A percentile compares a stretch with the other conserved stretches of the same genome.
Conservation (phyloP, 2,329 filamentous ascomycete species). For the Helotiales sp. region DNA sequence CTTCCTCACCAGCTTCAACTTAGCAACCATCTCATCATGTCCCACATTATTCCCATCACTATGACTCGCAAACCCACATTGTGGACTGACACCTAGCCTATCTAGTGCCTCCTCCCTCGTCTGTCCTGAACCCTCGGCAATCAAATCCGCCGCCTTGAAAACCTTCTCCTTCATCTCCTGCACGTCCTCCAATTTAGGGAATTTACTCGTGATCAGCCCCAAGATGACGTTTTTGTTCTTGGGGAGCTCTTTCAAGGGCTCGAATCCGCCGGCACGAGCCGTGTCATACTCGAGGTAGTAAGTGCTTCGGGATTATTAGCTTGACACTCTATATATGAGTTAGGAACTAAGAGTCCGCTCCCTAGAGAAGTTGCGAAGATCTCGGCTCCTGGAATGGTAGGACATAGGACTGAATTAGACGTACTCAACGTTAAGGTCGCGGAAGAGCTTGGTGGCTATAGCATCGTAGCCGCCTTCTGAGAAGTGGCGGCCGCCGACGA, state of each 20-base stretch:
- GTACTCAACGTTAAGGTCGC: slow-evolving; percentile 61
- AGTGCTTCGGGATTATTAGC: slow-evolving; percentile 38
- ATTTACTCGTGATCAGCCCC: slow-evolving; percentile 64
- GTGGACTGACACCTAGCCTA: slow-evolving; percentile 67
- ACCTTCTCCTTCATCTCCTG: slow-evolving; percentile 61
- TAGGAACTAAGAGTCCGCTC: too few relatives aligned
- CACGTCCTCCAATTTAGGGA: slow-evolving; percentile 61
- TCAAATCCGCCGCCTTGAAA: slow-evolving; percentile 62
- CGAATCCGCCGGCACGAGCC: slow-evolving; percentile 62
- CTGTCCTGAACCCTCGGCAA: slow-evolving; percentile 67
- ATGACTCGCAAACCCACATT: slow-evolving; percentile 60
- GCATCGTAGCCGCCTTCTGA: slow-evolving; percentile 66
- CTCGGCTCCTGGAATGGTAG: too few relatives aligned
- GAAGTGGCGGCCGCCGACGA: slow-evolving; percentile 65
- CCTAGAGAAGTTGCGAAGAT: too few relatives aligned
- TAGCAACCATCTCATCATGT: slow-evolving; percentile 70
- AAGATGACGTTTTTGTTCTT: slow-evolving; percentile 63
- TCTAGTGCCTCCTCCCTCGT: slow-evolving; percentile 66
- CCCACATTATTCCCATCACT: slow-evolving; percentile 63
- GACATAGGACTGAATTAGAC: too few relatives aligned
- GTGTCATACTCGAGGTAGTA: slow-evolving; percentile 73
- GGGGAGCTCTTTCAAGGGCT: slow-evolving; percentile 61
- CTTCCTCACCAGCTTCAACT: slow-evolving; percentile 67
- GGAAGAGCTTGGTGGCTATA: slow-evolving; percentile 66
- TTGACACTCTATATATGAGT: neutral